Percentiles rank a stretch among this genome's conserved stretches.
phyloP scores from a whole-genome alignment of 2,329 filamentous ascomycete species.

The Cladosporium sp. region DNA sequence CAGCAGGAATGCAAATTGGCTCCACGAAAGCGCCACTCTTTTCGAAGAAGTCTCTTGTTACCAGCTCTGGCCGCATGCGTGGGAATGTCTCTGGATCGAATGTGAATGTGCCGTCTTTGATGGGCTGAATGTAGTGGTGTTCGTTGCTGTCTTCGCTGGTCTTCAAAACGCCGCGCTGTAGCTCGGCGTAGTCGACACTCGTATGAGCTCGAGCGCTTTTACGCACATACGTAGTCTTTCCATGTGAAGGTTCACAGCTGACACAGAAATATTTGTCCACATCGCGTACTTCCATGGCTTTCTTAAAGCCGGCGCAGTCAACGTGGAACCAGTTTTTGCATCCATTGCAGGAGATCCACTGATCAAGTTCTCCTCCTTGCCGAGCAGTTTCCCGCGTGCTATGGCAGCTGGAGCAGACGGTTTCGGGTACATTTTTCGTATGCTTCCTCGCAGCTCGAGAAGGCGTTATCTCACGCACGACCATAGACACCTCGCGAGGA shows the following conservation, averaged over 20 bases:
- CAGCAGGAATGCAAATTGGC: constrained; percentile 62
- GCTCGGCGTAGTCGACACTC: constrained; percentile 63
- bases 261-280: constrained; percentile 66
- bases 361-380: constrained; percentile 47
- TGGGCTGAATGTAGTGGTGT: constrained; percentile 64
- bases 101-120: constrained; percentile 60
- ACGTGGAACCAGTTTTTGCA: constrained; percentile 68
- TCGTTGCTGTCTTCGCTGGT: constrained; percentile 61
- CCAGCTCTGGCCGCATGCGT: constrained; percentile 59
- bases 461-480: constrained; percentile 20
- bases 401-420: constrained; percentile 55
- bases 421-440: constrained; percentile 32
- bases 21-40: constrained; percentile 60
- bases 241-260: constrained; percentile 55
- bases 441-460: constrained; percentile 26
- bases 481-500: constrained; percentile 25
- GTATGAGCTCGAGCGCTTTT: constrained; percentile 63
- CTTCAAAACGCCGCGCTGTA: constrained; percentile 63
- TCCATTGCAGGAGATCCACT: constrained; percentile 66
- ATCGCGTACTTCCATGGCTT: constrained; percentile 58
- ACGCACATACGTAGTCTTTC: constrained; percentile 62
- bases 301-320: constrained; percentile 63
- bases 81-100: constrained; percentile 61
- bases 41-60: constrained; percentile 61
- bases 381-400: constrained; percentile 50